Conservation (phyloP, 2,329 filamentous ascomycete genomes). For the Penicillium occitanis region DNA sequence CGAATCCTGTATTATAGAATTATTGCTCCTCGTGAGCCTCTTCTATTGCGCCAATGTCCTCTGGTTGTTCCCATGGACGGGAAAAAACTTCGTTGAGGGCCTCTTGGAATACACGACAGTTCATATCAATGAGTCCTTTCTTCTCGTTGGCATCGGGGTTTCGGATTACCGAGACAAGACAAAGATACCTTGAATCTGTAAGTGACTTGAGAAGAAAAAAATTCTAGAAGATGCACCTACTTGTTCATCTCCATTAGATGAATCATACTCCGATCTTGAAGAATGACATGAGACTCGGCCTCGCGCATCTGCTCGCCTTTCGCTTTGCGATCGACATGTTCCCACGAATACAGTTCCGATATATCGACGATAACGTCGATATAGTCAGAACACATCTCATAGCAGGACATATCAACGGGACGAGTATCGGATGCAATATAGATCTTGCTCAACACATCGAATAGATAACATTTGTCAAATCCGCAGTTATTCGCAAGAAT, state of each 20-base stretch:
- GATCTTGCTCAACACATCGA: constrained; percentile 96
- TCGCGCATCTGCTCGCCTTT: constrained; percentile 51
- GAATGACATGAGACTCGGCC: constrained; percentile 62
- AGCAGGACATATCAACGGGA: constrained; percentile 90
- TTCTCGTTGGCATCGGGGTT: constrained; percentile 64
- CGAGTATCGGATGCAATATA: constrained; percentile 96
- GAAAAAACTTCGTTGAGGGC: constrained; percentile 63
- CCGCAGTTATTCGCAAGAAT: constrained; percentile 89
- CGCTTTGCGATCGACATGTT: constrained; percentile 45
- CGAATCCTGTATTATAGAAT: neutral
- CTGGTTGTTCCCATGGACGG: constrained; percentile 45
- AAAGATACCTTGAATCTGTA: constrained; percentile 54
- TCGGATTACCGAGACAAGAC: constrained; percentile 64
- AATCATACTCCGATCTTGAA: constrained; percentile 63
- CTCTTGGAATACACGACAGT: constrained; percentile 63
- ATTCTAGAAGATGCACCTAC: constrained; percentile 37
- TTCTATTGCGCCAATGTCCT: constrained; percentile 3
- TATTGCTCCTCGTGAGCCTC: constrained; percentile 12
- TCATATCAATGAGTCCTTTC: constrained; percentile 66
- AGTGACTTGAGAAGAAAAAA: constrained; percentile 18
- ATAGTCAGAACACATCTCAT: constrained; percentile 98
- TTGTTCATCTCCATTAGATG: constrained; percentile 67
- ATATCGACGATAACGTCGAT: constrained; percentile 98
- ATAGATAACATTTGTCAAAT: constrained; percentile 97
- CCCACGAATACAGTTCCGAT: constrained; percentile 89